Percentiles rank a stretch among this genome's conserved stretches.
phyloP scores from a whole-genome alignment of 2,329 filamentous ascomycete species.

The Blastomyces percursus region DNA sequence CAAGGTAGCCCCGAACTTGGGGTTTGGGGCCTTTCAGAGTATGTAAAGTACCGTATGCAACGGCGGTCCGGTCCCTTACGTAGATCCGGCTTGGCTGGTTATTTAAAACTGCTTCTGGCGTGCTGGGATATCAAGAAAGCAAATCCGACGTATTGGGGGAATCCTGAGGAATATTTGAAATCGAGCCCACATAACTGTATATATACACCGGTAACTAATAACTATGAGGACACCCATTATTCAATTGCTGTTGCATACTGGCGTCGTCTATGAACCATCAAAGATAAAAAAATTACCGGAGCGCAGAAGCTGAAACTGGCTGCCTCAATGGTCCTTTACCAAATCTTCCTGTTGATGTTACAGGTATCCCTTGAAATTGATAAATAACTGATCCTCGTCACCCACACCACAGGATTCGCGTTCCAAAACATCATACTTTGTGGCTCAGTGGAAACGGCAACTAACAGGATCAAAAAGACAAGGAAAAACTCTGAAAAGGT shows the following conservation, averaged over 20 bases:
- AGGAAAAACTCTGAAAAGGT: neutral
- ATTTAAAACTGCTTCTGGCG: neutral
- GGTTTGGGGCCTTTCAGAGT: too few relatives aligned
- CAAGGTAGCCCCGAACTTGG: too few relatives aligned
- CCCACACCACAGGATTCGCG: neutral
- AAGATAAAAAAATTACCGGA: neutral
- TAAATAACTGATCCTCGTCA: neutral
- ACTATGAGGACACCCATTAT: neutral
- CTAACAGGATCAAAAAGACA: neutral
- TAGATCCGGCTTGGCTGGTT: neutral
- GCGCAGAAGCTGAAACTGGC: neutral
- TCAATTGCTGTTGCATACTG: neutral
- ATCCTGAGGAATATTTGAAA: neutral
- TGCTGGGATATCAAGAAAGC: neutral
- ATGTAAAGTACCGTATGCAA: too few relatives aligned
- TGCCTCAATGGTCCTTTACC: neutral
- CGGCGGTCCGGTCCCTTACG: too few relatives aligned
- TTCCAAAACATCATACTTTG: neutral
- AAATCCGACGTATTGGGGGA: neutral
- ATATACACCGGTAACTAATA: neutral
- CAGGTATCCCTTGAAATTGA: neutral
- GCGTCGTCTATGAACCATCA: neutral
- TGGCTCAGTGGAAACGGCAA: neutral
- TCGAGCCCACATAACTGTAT: neutral
- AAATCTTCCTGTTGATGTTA: neutral